Base-by-base conservation (phyloP, 768 basidiomycete genomes). In the Rhizopogon sp. region DNA sequence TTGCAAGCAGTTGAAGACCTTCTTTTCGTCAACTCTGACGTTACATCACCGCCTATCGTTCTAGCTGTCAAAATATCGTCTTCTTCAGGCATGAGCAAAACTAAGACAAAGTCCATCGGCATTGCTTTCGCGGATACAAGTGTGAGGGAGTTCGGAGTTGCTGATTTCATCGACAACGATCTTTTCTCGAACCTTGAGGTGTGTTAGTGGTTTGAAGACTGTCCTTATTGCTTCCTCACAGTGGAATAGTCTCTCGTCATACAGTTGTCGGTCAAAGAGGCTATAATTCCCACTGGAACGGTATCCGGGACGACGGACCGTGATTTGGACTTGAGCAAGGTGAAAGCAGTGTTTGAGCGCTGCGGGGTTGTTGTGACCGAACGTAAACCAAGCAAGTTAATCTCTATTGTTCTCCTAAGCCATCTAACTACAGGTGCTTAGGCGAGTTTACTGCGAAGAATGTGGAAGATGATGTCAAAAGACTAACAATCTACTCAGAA, bases 191-290 rank as follows among this genome's bases (percentile, higher is more conserved):
- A 98, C 63, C 86, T 88, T 3, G 96, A 99, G 79, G 96, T 93
- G 56, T 41, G 72, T 53, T 13, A 16, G n/a, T 51, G 14, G 42
- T 22, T 52, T 20, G 7, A 46, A 37, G 20, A 22, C 35, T 11
- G 28, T 53, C 8, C 42, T 50, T 39, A 40, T 1, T 7, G 33
- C 43, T 57, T 35, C 58, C 53, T 28, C 39, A 25, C 42, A 11
- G 41, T 11, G 46, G 43, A 28, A 35, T 63, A 98, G 96, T 93
- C 93, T 2, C 80, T 98, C 35, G 74, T 98, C 37, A 98, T 98
- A 56, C 97, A 99, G 67, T 81, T 98, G 2, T 94, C 93, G 0
- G 91, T 93, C n/a, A 98, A 98, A 67, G 97, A 99, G 70, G 93
- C 93, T 3, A 79, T 98, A 52, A 75, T 98, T 41, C 77, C 88